phyloP scores from a whole-genome alignment of 257 asterid genomes.

The Phtheirospermum japonicum region DNA sequence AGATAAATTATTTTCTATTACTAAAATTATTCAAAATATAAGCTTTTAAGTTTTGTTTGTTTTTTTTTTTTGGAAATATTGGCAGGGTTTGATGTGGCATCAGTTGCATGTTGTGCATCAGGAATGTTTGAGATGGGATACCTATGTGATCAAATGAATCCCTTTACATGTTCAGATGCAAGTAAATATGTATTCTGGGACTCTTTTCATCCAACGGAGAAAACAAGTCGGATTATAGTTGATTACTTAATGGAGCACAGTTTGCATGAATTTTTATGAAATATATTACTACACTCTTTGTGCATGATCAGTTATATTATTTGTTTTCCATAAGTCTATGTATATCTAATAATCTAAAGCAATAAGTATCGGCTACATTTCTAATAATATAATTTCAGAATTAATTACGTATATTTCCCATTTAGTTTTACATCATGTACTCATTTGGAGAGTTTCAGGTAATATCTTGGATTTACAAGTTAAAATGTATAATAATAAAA shows the following conservation, averaged over 20 bases:
- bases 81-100: constrained; percentile 67
- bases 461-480: too few species aligned
- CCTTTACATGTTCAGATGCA: constrained; percentile 86
- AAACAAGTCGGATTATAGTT: neutral
- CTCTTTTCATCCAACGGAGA: constrained; percentile 53
- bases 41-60: too few species aligned
- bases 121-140: constrained; percentile 96
- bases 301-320: too few species aligned
- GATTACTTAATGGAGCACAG: neutral
- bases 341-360: neutral
- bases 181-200: constrained; percentile 83
- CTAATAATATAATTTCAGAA: neutral
- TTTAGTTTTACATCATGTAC: too few species aligned
- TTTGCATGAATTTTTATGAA: neutral
- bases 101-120: constrained; percentile 77
- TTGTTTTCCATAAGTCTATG: neutral
- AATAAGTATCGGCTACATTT: neutral
- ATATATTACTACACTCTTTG: neutral
- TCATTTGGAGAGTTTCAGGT: too few species aligned
- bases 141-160: constrained; percentile 56
- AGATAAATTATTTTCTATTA: too few species aligned
- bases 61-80: neutral
- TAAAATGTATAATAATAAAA: too few species aligned
- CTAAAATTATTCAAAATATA: too few species aligned
- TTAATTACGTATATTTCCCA: neutral